These are phyloP conservation scores for Fusarium sp. DNA, from an alignment of 2,329 filamentous ascomycete genomes.

Conservation along the genomic window DNA sequence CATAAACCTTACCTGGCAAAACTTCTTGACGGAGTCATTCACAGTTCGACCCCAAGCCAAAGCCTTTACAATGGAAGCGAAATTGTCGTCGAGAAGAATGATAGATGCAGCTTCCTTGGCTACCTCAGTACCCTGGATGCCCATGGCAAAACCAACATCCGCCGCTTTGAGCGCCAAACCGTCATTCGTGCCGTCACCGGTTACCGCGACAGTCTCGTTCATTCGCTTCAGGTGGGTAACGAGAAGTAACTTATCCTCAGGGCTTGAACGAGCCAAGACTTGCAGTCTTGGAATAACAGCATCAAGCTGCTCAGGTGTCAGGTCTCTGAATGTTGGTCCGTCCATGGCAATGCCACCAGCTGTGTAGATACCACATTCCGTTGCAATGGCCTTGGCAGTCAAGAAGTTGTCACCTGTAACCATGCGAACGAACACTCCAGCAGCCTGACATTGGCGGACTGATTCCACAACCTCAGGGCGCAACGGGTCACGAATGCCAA, in stretches of 20 bases:
- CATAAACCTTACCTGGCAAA: conserved; percentile 62
- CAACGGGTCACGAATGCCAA: conserved; percentile 73
- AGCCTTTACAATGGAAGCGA: conserved; percentile 72
- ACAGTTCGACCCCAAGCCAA: conserved; percentile 75
- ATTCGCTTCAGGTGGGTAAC: conserved; percentile 63
- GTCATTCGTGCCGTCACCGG: conserved; percentile 75
- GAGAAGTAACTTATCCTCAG: conserved; percentile 68
- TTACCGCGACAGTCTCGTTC: conserved; percentile 69
- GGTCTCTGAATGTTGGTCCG: conserved; percentile 68
- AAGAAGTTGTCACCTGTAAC: conserved; percentile 61
- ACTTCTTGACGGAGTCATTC: conserved; percentile 75
- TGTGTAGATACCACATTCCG: conserved; percentile 71
- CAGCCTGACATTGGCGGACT: conserved; percentile 67
- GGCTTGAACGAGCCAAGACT: conserved; percentile 67
- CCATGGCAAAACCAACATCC: conserved; percentile 76
- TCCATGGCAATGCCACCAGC: conserved; percentile 72
- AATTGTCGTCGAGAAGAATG: conserved; percentile 74
- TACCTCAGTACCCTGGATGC: conserved; percentile 72
- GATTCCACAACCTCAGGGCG: conserved; percentile 68
- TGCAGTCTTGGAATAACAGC: conserved; percentile 58
- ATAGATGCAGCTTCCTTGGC: conserved; percentile 76
- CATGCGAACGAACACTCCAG: conserved; percentile 72
- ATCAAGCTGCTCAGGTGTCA: conserved; percentile 63
- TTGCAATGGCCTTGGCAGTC: conserved; percentile 72
- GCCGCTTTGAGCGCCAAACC: conserved; percentile 72